phyloP scores from a whole-genome alignment of 441 rosid genomes.

The Flueggea neowawraea region DNA sequence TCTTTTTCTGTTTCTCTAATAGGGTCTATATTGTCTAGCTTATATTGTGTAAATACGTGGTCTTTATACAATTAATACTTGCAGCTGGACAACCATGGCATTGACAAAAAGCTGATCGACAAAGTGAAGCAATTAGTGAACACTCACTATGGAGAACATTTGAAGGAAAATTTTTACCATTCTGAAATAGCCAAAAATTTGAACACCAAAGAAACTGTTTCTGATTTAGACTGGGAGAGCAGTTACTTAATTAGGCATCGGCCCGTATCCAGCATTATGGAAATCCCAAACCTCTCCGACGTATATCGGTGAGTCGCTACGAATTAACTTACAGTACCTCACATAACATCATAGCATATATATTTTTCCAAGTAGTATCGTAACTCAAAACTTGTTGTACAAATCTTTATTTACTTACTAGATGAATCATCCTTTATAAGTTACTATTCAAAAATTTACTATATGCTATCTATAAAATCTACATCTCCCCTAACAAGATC shows the following conservation, averaged over 20 bases:
- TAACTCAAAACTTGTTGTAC: too few relatives aligned
- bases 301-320: constrained; percentile 47
- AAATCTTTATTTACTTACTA: too few relatives aligned
- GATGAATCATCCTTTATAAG: background rate
- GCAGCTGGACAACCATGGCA: constrained; percentile 86
- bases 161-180: constrained; percentile 56
- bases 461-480: too few relatives aligned
- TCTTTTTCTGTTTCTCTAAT: too few relatives aligned
- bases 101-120: constrained; percentile 60
- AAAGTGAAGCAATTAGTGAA: constrained; percentile 67
- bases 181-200: constrained; percentile 58
- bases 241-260: constrained; percentile 70
- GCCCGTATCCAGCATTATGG: constrained; percentile 56
- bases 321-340: too few relatives aligned
- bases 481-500: too few relatives aligned
- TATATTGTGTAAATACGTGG: background rate
- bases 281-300: constrained; percentile 54
- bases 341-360: too few relatives aligned
- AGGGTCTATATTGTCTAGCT: background rate
- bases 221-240: constrained; percentile 82
- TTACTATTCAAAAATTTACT: background rate
- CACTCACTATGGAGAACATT: constrained; percentile 57
- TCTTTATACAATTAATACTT: too few relatives aligned
- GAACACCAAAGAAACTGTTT: constrained; percentile 26
- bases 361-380: too few relatives aligned